These are phyloP conservation scores for Scalesia atractyloides DNA, from an alignment of 129 eudicot species.

Conservation along the genomic window DNA sequence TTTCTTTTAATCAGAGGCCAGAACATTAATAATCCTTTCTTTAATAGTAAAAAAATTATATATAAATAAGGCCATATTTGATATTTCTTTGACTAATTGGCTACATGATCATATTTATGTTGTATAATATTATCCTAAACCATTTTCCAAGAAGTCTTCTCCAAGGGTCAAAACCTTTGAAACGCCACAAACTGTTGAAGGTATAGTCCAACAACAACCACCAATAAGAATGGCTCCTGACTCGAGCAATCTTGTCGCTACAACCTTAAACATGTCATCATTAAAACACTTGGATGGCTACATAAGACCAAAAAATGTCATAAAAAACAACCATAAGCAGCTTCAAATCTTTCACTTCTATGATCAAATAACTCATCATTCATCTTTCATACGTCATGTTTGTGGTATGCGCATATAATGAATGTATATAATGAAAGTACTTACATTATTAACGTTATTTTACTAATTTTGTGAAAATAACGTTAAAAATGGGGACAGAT, in stretches of 20 bases:
- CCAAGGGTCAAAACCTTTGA: constrained; percentile 46
- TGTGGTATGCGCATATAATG: no score
- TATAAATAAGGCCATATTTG: background rate
- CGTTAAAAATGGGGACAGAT: no score
- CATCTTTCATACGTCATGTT: no score
- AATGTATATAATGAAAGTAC: no score
- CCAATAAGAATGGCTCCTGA: constrained; percentile 80
- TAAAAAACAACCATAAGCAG: background rate
- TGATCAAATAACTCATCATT: constrained; percentile 31
- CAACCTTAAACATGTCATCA: constrained; percentile 55
- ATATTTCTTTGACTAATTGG: constrained; percentile 3
- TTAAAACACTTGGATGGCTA: constrained; percentile 80
- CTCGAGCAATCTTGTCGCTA: constrained; percentile 68
- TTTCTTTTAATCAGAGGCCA: background rate
- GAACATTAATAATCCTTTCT: background rate
- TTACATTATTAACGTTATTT: no score
- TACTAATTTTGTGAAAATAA: no score
- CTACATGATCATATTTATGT: background rate
- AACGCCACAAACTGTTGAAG: constrained; percentile 55
- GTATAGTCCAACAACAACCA: constrained; percentile 91
- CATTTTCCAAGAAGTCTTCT: constrained; percentile 21
- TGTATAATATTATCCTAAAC: constrained; percentile 17
- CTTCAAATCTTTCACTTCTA: background rate
- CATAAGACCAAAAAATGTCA: constrained; percentile 7
- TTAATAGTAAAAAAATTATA: background rate